phyloP scores from a whole-genome alignment of 306 rosid species.

The Prunus fruticosa region DNA sequence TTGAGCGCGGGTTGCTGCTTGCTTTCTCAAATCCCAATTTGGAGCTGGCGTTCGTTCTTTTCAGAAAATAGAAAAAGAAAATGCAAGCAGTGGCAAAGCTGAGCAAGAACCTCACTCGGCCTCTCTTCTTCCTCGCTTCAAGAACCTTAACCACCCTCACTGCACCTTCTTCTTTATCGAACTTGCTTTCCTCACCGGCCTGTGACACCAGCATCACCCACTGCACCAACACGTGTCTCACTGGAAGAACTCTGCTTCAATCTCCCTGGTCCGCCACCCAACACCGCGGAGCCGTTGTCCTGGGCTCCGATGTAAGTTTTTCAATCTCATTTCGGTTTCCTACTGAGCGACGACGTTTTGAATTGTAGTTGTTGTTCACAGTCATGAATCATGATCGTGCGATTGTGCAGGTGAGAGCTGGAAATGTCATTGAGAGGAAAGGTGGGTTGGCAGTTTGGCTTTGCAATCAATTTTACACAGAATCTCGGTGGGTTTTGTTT shows the following conservation, averaged over 20 bases:
- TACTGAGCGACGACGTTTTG: neutral
- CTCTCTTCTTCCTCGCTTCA: slow-evolving; percentile 19
- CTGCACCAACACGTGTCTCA: neutral
- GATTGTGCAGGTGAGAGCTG: slow-evolving; percentile 64
- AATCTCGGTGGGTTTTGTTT: neutral
- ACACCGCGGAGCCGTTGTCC: slow-evolving; percentile 56
- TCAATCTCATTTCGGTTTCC: neutral
- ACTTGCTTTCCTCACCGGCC: slow-evolving; percentile 25
- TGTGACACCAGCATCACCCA: slow-evolving; percentile 18
- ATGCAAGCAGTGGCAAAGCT: slow-evolving; percentile 20
- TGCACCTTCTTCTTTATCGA: slow-evolving; percentile 15
- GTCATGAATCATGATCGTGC: neutral
- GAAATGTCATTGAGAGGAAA: slow-evolving; percentile 72
- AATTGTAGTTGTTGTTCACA: neutral
- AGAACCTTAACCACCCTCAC: slow-evolving; percentile 29
- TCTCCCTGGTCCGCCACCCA: slow-evolving; percentile 65
- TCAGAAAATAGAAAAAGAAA: neutral
- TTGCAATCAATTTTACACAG: neutral
- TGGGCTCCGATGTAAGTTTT: slow-evolving; percentile 65
- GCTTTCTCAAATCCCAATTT: neutral
- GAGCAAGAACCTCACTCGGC: slow-evolving; percentile 34
- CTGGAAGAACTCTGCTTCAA: slow-evolving; percentile 22
- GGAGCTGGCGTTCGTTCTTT: no score
- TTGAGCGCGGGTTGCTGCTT: neutral
- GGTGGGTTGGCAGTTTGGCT: slow-evolving; percentile 37